Evolutionary conservation across 2,329 filamentous ascomycete species (phyloP).

Genomic region (Stemphylium beticola): DNA sequence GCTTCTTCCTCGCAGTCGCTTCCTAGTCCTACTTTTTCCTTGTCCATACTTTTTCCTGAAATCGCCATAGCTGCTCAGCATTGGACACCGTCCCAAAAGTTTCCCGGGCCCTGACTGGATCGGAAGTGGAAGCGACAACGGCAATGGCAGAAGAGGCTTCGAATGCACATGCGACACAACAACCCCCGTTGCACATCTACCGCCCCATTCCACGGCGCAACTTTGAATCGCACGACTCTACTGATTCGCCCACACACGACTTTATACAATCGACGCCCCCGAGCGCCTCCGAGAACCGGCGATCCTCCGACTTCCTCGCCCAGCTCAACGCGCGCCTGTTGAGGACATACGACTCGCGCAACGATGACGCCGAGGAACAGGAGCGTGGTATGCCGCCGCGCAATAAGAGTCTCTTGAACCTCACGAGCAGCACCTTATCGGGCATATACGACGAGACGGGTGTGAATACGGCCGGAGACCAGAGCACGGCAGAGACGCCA

Average conservation of each 20-base stretch:
- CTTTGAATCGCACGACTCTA: slow-evolving; percentile 34
- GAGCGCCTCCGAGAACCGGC: slow-evolving; percentile 26
- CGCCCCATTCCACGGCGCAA: slow-evolving; percentile 49
- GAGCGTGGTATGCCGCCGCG: slow-evolving; percentile 55
- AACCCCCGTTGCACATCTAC: slow-evolving; percentile 42
- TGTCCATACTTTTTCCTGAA: slow-evolving; percentile 12
- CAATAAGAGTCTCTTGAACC: slow-evolving; percentile 79
- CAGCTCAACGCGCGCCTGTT: slow-evolving; percentile 47
- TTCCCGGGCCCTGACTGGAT: slow-evolving; percentile 12
- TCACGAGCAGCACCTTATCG: slow-evolving; percentile 86
- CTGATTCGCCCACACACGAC: slow-evolving; percentile 36
- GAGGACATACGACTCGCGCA: slow-evolving; percentile 34
- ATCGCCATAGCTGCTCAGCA: background rate
- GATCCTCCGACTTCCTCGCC: slow-evolving; percentile 44
- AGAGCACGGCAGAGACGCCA: slow-evolving; percentile 69
- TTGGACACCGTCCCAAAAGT: slow-evolving; percentile 8
- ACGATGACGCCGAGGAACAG: slow-evolving; percentile 28
- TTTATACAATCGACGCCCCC: slow-evolving; percentile 29
- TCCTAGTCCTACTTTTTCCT: background rate
- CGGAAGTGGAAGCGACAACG: slow-evolving; percentile 10
- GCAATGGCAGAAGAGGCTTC: slow-evolving; percentile 41
- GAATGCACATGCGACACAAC: slow-evolving; percentile 28
- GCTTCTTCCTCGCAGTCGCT: slow-evolving; percentile 17
- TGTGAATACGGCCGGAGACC: slow-evolving; percentile 29
- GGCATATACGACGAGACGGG: slow-evolving; percentile 76